Conservation (phyloP, 768 basidiomycete genomes). For the Russula ochroleuca region DNA sequence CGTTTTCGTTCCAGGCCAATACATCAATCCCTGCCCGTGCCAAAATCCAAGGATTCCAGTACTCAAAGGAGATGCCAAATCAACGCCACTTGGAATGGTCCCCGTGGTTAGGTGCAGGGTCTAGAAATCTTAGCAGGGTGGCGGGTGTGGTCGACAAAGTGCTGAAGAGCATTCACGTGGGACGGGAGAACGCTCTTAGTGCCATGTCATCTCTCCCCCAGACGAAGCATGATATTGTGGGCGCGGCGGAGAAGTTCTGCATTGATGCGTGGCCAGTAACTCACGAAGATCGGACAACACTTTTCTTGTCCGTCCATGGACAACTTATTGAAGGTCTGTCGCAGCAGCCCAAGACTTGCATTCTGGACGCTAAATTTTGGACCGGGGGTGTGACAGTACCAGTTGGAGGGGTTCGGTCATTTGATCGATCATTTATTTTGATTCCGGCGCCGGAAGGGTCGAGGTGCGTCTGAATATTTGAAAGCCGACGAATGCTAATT, state of each 20-base stretch:
- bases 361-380: constrained; percentile 8
- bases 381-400: constrained; percentile 45
- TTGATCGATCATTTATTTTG: constrained; percentile 88
- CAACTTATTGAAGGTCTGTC: constrained; percentile 84
- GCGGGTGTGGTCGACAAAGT: constrained; percentile 57
- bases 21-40: constrained; percentile 78
- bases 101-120: constrained; percentile 58
- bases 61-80: constrained; percentile 64
- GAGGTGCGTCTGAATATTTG: constrained; percentile 50
- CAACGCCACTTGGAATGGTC: constrained; percentile 81
- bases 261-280: constrained; percentile 81
- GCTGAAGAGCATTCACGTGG: constrained; percentile 64
- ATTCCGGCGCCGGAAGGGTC: constrained; percentile 78
- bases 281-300: constrained; percentile 51
- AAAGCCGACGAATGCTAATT: constrained; percentile 18
- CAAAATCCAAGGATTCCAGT: constrained; percentile 63
- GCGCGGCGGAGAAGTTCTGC: constrained; percentile 76
- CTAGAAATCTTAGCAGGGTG: constrained; percentile 74
- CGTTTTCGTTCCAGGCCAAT: constrained; percentile 86
- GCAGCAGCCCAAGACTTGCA: not conserved
- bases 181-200: constrained; percentile 57
- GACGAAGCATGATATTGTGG: constrained; percentile 78
- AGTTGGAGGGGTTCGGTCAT: constrained; percentile 78
- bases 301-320: constrained; percentile 77
- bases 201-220: constrained; percentile 61